phyloP scores from a whole-genome alignment of 2,329 filamentous ascomycete genomes.

The Diaporthe australafricana region DNA sequence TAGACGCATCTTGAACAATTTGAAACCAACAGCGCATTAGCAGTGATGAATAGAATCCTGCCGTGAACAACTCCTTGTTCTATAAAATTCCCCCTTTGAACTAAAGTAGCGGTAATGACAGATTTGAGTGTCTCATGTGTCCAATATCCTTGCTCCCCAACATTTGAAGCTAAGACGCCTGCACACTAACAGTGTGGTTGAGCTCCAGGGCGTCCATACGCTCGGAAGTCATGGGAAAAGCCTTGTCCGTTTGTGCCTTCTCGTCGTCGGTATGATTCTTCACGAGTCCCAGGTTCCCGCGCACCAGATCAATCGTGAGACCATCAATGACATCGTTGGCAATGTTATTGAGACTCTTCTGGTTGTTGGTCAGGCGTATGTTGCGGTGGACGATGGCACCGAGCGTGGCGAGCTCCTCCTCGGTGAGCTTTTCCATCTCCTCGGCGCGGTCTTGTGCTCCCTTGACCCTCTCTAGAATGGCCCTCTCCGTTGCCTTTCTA shows the following conservation, averaged over 20 bases:
- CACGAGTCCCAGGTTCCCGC: neutral
- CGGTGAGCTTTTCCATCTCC: constrained; percentile 1
- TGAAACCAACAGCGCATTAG: neutral
- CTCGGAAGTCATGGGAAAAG: neutral
- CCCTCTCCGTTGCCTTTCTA: neutral
- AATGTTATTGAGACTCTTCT: neutral
- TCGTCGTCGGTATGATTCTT: neutral
- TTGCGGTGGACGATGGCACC: neutral
- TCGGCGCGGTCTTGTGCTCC: neutral
- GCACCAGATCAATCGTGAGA: neutral
- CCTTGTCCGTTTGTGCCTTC: neutral
- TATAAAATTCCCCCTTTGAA: neutral
- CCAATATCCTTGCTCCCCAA: neutral
- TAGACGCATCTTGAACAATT: neutral
- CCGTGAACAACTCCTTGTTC: too few relatives aligned
- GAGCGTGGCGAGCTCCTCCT: constrained; percentile 1
- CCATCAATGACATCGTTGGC: constrained; percentile 5
- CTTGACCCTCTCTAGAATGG: neutral
- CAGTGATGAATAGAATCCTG: neutral
- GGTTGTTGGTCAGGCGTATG: neutral
- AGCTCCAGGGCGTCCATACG: neutral
- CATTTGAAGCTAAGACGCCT: neutral
- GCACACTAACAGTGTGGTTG: neutral
- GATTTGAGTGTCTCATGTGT: neutral
- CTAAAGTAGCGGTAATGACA: neutral